Evolutionary conservation across 176 grass and related monocot species (phyloP).

Genomic region (Hsuehochloa calcarea): DNA sequence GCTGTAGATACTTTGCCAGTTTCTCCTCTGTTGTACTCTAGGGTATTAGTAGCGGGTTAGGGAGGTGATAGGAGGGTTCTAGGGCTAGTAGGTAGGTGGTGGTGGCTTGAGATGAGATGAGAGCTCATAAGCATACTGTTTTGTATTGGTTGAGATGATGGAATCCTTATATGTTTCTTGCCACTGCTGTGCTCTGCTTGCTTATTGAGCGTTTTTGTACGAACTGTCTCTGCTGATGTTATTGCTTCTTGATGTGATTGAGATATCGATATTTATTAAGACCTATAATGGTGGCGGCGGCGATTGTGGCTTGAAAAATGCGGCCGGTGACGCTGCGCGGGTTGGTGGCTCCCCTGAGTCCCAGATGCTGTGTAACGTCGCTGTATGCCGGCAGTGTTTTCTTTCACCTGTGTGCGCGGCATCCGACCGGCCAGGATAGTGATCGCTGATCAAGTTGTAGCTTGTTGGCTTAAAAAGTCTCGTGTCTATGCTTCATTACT

Average conservation of each 20-base stretch:
- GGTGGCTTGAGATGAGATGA: neutral
- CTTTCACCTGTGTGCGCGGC: constrained; percentile 28
- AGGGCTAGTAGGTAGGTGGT: constrained; percentile 19
- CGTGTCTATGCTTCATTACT: neutral
- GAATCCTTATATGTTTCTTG: constrained; percentile 37
- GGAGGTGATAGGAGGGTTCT: constrained; percentile 3
- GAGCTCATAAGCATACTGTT: constrained; percentile 32
- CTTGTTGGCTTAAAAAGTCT: constrained; percentile 32
- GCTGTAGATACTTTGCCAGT: constrained; percentile 39
- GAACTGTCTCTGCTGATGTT: neutral
- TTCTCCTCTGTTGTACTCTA: constrained; percentile 38
- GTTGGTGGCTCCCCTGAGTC: neutral
- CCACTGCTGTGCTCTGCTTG: neutral
- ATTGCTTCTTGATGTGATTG: neutral
- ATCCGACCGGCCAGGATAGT: constrained; percentile 17
- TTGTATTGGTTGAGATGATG: constrained; percentile 28
- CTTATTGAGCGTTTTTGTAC: neutral
- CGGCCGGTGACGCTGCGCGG: neutral
- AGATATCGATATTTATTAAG: neutral
- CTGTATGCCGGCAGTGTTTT: neutral
- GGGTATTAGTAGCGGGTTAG: constrained; percentile 34
- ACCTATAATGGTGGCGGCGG: neutral
- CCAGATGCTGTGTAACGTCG: neutral
- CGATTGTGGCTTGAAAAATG: neutral
- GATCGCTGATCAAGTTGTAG: constrained; percentile 11